Percentiles rank a stretch among this genome's conserved stretches.
These are phyloP conservation scores for Hypoxylon intermedium DNA, from an alignment of 495 filamentous ascomycete genomes.

Conservation along the genomic window DNA sequence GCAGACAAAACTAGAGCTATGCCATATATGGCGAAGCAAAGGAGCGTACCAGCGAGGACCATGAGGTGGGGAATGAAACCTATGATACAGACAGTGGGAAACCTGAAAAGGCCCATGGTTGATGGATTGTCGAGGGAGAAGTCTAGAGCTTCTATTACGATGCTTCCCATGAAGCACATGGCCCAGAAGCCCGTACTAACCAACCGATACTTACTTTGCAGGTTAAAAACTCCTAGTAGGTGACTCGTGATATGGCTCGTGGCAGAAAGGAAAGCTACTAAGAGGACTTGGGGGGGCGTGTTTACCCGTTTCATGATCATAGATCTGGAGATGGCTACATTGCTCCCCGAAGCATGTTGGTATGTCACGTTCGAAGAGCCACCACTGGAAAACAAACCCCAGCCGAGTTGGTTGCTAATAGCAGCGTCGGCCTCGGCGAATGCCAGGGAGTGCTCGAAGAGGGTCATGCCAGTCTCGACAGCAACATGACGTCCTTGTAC, in stretches of 20 bases:
- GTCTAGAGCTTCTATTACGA: conserved; percentile 71
- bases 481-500: conserved; percentile 82
- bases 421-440: conserved; percentile 95
- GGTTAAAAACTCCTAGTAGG: conserved; percentile 75
- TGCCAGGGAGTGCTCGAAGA: conserved; percentile 94
- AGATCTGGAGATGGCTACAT: conserved; percentile 59
- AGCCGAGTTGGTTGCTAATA: conserved; percentile 75
- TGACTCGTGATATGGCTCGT: conserved; percentile 90
- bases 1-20: conserved; percentile 79
- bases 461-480: conserved; percentile 92
- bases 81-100: conserved; percentile 92
- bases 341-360: conserved; percentile 50
- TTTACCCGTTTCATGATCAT: conserved; percentile 71
- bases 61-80: conserved; percentile 93
- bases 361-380: conserved; percentile 45
- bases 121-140: conserved; percentile 61
- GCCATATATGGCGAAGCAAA: conserved; percentile 76
- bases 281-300: conserved; percentile 85
- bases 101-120: conserved; percentile 66
- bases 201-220: conserved; percentile 79
- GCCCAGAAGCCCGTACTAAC: conserved; percentile 89
- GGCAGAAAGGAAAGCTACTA: conserved; percentile 85
- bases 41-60: conserved; percentile 76
- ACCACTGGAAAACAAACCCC: conserved; percentile 63
- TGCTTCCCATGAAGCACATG: conserved; percentile 81